Evolutionary conservation across 139 green algal genomes (phyloP).

Genomic region (Micractinium conductrix): DNA sequence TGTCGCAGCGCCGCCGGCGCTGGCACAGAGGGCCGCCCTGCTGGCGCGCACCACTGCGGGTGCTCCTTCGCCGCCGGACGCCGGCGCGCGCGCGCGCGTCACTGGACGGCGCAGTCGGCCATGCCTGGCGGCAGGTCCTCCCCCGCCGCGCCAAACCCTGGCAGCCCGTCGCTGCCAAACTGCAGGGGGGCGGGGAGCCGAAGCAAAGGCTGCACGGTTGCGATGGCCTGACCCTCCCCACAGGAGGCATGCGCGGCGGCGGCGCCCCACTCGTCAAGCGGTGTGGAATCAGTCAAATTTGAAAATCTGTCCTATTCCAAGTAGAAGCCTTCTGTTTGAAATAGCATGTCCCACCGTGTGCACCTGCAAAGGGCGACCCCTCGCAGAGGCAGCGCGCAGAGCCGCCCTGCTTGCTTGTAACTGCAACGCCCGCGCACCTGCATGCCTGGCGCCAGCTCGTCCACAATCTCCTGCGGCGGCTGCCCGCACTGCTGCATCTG

Average conservation of each 20-base stretch:
- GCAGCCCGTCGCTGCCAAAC: constrained; percentile 28
- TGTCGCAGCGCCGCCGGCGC: too few species aligned
- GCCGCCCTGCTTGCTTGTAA: background rate
- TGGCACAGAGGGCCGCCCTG: too few species aligned
- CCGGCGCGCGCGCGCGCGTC: too few species aligned
- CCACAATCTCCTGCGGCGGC: constrained; percentile 83
- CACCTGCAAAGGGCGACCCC: background rate
- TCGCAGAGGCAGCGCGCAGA: background rate
- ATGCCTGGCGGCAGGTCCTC: constrained; percentile 9
- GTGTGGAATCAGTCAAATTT: background rate
- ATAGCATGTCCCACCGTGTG: too few species aligned
- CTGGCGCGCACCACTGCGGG: too few species aligned
- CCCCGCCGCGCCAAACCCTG: background rate
- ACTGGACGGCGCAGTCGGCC: background rate
- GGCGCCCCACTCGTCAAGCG: background rate
- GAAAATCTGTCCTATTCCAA: background rate
- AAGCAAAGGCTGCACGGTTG: background rate
- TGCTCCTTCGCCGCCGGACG: too few species aligned
- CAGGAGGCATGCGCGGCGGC: background rate
- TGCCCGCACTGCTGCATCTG: constrained; percentile 88
- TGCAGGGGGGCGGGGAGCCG: background rate
- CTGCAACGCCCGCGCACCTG: background rate
- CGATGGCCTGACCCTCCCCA: background rate
- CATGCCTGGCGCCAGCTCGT: constrained; percentile 73
- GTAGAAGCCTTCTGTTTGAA: background rate